phyloP scores from a whole-genome alignment of 352 stramenopile genomes.

The Globisporangium nodosum region DNA sequence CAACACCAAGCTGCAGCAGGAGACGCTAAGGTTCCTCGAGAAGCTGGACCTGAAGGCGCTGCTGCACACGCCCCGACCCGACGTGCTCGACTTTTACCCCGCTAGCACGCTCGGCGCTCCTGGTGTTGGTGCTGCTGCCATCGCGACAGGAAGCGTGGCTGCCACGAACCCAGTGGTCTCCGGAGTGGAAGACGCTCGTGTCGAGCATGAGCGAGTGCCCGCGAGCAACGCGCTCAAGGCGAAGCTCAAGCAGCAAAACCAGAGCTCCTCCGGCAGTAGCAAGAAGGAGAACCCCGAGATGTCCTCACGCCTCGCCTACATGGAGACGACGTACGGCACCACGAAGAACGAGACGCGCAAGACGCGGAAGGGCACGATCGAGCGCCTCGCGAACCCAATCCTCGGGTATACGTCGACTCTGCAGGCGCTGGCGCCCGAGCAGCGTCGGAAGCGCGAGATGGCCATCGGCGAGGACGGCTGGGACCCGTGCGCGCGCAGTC shows the following conservation, averaged over 20 bases:
- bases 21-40: slow-evolving; percentile 52
- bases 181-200: background rate
- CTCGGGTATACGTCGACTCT: slow-evolving; percentile 60
- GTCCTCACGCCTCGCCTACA: slow-evolving; percentile 34
- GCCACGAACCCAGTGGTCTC: background rate
- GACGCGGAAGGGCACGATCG: slow-evolving; percentile 48
- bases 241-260: background rate
- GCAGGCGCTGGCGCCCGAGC: slow-evolving; percentile 45
- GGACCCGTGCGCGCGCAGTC: background rate
- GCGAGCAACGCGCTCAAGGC: background rate
- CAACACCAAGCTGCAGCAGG: slow-evolving; percentile 24
- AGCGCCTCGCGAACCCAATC: slow-evolving; percentile 66
- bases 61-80: slow-evolving; percentile 46
- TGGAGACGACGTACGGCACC: slow-evolving; percentile 66
- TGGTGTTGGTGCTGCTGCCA: background rate
- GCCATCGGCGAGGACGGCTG: slow-evolving; percentile 13
- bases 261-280: background rate
- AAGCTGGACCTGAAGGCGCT: slow-evolving; percentile 59
- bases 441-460: slow-evolving; percentile 43
- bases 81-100: slow-evolving; percentile 44
- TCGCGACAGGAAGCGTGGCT: too few relatives aligned
- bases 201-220: slow-evolving; percentile 2
- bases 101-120: slow-evolving; percentile 1
- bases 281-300: slow-evolving; percentile 2
- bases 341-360: slow-evolving; percentile 32